A percentile compares a stretch with the other conserved stretches of the same genome.
Evolutionary conservation across 306 rosid genomes (phyloP).

Genomic region (Sicyos baderoa): DNA sequence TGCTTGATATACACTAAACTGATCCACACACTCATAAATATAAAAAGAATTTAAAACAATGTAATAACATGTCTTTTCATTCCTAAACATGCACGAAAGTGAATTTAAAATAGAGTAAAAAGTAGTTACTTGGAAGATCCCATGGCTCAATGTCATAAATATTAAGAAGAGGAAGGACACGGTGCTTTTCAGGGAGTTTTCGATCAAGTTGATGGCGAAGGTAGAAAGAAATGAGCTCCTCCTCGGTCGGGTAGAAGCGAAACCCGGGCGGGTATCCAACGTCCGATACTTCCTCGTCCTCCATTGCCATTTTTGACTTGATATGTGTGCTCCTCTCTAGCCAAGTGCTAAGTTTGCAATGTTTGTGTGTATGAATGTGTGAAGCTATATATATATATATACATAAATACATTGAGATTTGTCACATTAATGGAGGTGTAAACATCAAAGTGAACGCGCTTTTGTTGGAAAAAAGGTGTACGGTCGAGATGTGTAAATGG

Average conservation of each 20-base stretch:
- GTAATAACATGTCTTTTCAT: too few species aligned
- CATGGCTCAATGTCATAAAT: constrained; percentile 62
- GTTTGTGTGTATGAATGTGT: neutral
- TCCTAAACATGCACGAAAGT: too few species aligned
- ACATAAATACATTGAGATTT: neutral
- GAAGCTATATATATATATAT: too few species aligned
- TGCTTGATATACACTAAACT: too few species aligned
- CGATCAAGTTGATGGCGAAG: constrained; percentile 51
- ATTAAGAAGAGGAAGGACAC: constrained; percentile 46
- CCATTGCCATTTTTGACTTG: neutral
- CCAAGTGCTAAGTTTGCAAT: neutral
- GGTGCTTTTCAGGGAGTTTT: constrained; percentile 22
- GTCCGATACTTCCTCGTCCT: neutral
- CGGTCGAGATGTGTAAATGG: too few species aligned
- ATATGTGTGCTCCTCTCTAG: neutral
- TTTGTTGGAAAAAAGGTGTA: neutral
- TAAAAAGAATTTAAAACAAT: too few species aligned
- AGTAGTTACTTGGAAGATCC: constrained; percentile 55
- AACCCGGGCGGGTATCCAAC: constrained; percentile 36
- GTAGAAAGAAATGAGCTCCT: constrained; percentile 71
- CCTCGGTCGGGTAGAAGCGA: constrained; percentile 85
- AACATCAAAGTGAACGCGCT: constrained; percentile 9
- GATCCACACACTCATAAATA: too few species aligned
- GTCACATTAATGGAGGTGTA: neutral
- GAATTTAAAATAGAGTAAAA: too few species aligned